Base-by-base conservation (phyloP, 1,284 basidiomycete species). In the Sporisorium iseilematis-ciliati region DNA sequence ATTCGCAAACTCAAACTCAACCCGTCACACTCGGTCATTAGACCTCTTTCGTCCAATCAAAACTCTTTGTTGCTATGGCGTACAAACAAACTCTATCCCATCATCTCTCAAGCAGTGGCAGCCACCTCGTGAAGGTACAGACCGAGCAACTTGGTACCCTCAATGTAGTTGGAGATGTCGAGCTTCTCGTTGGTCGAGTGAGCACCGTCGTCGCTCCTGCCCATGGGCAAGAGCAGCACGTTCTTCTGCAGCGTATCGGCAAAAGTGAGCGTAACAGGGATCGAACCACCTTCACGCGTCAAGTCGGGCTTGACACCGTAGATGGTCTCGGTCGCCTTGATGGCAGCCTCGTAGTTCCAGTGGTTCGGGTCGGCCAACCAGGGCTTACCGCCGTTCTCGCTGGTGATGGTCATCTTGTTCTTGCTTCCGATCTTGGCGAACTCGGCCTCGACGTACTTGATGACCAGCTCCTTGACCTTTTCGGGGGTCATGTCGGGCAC, bases 141-240 rank as follows among this genome's bases (percentile, higher is more conserved):
- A 46, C 93, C 93, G 53, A 95, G 87, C 46, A 94, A 87, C 86
- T 85, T 82, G 56, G 83, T 85, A 40, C 94, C 95, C 86, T 94
- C 89, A 80, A 98, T 92, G 87, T 92, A 98, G 88, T 99, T 99
- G 65, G 90, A 91, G 54, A 89, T 89, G 86, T 99, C 95, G 57
- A 99, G 88, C 74, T 99, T 99, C 88, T 99, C 96, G 86, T 97
- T 97, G 25, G 93, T 97, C 77, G 85, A 93, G 91, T 95, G 93
- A 33, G 94, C 93, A 77, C 95, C 95, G 81, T 99, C 95, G 63
- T 85, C 82, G 43, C 76, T 75, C 29, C 82, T 63, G 8, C 95
- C 95, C 91, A 97, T 95, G 4, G 95, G 95, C 56, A 97, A 88
- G 25, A 97, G 87, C 45, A 95, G 86, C 10, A 97, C 92, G 76